phyloP scores from a whole-genome alignment of 306 rosid species.

The Prunus mume region DNA sequence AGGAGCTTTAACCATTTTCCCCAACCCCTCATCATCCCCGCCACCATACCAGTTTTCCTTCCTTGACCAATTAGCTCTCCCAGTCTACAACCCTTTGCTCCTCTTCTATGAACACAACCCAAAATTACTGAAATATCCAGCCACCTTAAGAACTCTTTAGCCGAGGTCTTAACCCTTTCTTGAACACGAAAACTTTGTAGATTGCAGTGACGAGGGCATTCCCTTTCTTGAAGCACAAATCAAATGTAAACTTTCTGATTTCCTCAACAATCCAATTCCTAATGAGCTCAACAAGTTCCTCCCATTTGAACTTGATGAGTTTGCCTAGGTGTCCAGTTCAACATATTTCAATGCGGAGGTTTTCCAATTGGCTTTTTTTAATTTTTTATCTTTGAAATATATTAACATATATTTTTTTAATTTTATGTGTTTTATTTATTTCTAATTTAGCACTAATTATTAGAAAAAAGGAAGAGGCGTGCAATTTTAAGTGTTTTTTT shows the following conservation, averaged over 20 bases:
- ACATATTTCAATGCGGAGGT: conserved; percentile 19
- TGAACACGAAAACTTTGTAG: neutral
- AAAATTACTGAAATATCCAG: conserved; percentile 2
- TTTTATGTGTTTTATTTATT: no score
- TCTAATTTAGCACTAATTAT: no score
- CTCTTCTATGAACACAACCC: conserved; percentile 27
- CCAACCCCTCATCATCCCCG: conserved; percentile 35
- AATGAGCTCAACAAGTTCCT: conserved; percentile 15
- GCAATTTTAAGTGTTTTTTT: no score
- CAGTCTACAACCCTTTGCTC: conserved; percentile 27
- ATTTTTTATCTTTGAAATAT: no score
- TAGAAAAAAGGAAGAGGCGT: no score
- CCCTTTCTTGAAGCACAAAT: conserved; percentile 26
- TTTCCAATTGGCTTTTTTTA: conserved; percentile 3
- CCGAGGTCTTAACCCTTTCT: conserved; percentile 21
- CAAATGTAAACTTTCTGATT: neutral
- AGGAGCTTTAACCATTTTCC: conserved; percentile 5
- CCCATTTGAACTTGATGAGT: conserved; percentile 9
- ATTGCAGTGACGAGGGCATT: conserved; percentile 44
- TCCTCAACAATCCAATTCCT: conserved; percentile 1
- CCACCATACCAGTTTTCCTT: conserved; percentile 43
- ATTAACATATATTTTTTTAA: no score
- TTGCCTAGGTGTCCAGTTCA: conserved; percentile 24
- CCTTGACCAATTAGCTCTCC: conserved; percentile 43
- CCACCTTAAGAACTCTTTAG: conserved; percentile 23